phyloP scores from a whole-genome alignment of 1,284 basidiomycete genomes.

The Cryptococcus sp. region DNA sequence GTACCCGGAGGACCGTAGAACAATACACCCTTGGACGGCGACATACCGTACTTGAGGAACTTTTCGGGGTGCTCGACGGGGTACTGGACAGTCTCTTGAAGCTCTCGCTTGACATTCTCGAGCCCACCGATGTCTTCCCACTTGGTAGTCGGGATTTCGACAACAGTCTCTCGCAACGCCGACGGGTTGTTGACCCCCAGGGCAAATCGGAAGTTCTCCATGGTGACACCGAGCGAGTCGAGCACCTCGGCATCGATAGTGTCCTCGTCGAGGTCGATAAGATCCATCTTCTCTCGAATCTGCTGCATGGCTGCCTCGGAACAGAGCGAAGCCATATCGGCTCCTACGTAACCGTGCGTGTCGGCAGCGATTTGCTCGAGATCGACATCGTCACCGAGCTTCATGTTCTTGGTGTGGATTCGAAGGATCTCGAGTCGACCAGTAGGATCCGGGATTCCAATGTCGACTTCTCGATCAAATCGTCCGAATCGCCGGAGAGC shows the following conservation, averaged over 20 bases:
- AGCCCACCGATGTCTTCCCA: slow-evolving; percentile 99
- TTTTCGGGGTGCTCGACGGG: slow-evolving; percentile 99
- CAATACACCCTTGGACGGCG: slow-evolving; percentile 96
- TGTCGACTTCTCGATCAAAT: slow-evolving; percentile 98
- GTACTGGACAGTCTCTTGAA: slow-evolving; percentile 99
- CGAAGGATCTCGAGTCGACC: slow-evolving; percentile 97
- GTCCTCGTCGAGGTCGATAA: slow-evolving; percentile 87
- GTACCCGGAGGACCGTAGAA: slow-evolving; percentile 97
- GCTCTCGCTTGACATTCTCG: slow-evolving; percentile 98
- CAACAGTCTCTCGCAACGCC: slow-evolving; percentile 90
- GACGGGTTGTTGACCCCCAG: slow-evolving; percentile 94
- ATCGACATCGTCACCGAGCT: slow-evolving; percentile 94
- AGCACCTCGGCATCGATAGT: slow-evolving; percentile 96
- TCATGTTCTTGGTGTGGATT: slow-evolving; percentile 99
- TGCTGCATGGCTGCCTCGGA: slow-evolving; percentile 98
- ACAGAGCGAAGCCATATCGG: slow-evolving; percentile 92
- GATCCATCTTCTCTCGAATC: slow-evolving; percentile 96
- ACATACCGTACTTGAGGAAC: slow-evolving; percentile 99
- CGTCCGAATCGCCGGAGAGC: slow-evolving; percentile 96
- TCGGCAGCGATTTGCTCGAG: slow-evolving; percentile 98
- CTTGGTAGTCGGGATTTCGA: slow-evolving; percentile 90
- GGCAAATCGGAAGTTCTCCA: slow-evolving; percentile 98
- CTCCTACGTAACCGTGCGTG: slow-evolving; percentile 98
- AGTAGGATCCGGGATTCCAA: slow-evolving; percentile 97
- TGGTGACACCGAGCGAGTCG: slow-evolving; percentile 90